Base-by-base conservation (phyloP, 148 eudicot genomes). In the Heliamphora exappendiculata region DNA sequence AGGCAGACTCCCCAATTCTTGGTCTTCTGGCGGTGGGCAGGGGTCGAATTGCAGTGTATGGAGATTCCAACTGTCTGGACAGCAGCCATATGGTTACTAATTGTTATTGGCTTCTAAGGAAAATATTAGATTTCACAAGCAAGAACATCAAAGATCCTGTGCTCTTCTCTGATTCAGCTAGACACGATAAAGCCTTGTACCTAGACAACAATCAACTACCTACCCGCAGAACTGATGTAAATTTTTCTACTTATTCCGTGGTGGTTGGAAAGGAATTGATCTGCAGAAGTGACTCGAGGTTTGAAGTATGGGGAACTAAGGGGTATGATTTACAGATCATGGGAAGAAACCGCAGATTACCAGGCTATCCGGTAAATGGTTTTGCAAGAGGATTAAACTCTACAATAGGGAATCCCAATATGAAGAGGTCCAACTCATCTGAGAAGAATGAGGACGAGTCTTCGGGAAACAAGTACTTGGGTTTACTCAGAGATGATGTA, bases 21-120 rank as follows among this genome's bases (percentile, higher is more conserved):
- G 41, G 51, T 78, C 92, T 94, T 57, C 85, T 42, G 1, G 0
- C 89, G 66, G 73, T 81, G 70, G 94, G 95, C 24, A 80, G 76
- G 55, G 97, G 97, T 57, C 87, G 93, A 72, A 88, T 95, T n/a
- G 91, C 93, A 36, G 94, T 95, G 24, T 95, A 92, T 67, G 99
- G 97, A 53, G 99, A 95, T 77, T 93, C 97, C 73, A 95, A 95
- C 79, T 95, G 99, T 77, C 84, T 95, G 81, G 99, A 95, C 80
- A 95, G 99, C 85, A 95, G 99, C 82, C 99, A 95, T 81, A 95
- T 92, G 99, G 93, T 95, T 59, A 92, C 97, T 60, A 89, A 95
- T 79, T 95, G 99, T 76, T 93, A 85, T 78, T 89, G 96, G 97
- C 94, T 95, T 54, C 86, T 95, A 73, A 89, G 78, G 83, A 95